Base-by-base conservation (phyloP, 73 alveolate species). In the Effrenium voratum region DNA sequence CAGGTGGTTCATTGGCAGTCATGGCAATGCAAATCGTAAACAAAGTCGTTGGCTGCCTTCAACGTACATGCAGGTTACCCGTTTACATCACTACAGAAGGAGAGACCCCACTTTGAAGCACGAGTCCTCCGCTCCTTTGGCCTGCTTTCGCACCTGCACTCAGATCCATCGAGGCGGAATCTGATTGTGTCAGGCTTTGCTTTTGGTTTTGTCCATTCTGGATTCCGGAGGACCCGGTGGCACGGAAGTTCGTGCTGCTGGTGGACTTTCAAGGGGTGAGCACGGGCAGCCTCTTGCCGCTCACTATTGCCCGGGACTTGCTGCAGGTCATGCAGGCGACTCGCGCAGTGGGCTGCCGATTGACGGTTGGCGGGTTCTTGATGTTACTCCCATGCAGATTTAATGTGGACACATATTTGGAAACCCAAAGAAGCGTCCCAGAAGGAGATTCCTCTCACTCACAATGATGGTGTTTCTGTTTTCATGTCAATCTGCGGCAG, bases 211-310 rank as follows among this genome's bases (percentile, higher is more conserved):
- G 75, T 73, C 32, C n/a, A n/a, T 44, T 46, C 47, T 24, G 75
- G 75, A 4, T 44, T 15, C 28, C 24, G 30, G 68, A 87, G 95
- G 95, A 87, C 45, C 95, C 95, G 26, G 95, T 87, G 38, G 95
- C 84, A 40, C 79, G 95, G 50, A 87, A 87, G 76, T 87, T 87
- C 50, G 95, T 87, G 60, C 70, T 87, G 85, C 70, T 87, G 85
- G 95, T 87, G 49, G 95, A 87, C 84, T 87, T 63, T 40, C 72
- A 87, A 43, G 95, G 95, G 13, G 59, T 87, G 75, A 84, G 95
- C 45, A 38, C 63, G 75, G 84, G 95, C 85, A 87, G 95, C 52
- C 73, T 86, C 45, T 46, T 63, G 84, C 79, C 95, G 43, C 41
- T 70, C 44, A 87, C 84, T 43, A 79, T 79, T n/a, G 79, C 63